These are phyloP conservation scores for Dendrothele bispora DNA, from an alignment of 768 basidiomycete genomes.

Conservation along the genomic window DNA sequence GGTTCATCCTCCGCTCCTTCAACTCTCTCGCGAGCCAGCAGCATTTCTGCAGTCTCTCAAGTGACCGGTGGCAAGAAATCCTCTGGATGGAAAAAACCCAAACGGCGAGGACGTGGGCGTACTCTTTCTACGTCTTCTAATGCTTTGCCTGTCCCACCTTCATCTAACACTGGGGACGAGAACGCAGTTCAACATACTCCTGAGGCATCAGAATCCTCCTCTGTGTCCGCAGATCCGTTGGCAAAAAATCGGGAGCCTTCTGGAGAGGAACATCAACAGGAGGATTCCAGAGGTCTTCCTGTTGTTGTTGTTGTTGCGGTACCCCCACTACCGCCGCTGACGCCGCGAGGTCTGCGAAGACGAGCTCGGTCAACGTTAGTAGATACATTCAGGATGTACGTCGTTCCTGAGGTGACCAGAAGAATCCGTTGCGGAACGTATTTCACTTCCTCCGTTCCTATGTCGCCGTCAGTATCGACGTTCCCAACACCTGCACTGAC, in stretches of 20 bases:
- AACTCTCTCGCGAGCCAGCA: conserved; percentile 3
- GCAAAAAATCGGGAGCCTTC: no score
- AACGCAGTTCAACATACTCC: no score
- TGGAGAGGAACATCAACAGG: no score
- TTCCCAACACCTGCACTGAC: conserved; percentile 22
- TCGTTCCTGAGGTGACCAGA: conserved; percentile 49
- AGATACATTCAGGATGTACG: conserved; percentile 63
- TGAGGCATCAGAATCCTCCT: no score
- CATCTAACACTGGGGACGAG: no score
- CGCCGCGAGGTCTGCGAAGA: conserved; percentile 48
- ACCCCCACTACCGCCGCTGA: conserved; percentile 21
- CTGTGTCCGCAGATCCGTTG: no score
- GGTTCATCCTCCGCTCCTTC: conserved; percentile 12
- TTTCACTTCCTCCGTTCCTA: conserved; percentile 30
- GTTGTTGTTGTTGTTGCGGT: conserved; percentile 12
- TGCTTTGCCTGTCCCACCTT: no score
- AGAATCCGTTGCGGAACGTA: conserved; percentile 18
- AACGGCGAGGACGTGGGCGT: no score
- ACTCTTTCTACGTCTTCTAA: no score
- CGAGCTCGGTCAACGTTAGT: conserved; percentile 68
- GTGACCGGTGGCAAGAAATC: no score
- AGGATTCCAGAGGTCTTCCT: conserved; percentile 18
- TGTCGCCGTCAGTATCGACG: conserved; percentile 12
- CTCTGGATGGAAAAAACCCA: no score
- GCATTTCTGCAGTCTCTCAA: conserved; percentile 17